Base-by-base conservation (phyloP, 257 asterid species). In the Anisodus acutangulus region DNA sequence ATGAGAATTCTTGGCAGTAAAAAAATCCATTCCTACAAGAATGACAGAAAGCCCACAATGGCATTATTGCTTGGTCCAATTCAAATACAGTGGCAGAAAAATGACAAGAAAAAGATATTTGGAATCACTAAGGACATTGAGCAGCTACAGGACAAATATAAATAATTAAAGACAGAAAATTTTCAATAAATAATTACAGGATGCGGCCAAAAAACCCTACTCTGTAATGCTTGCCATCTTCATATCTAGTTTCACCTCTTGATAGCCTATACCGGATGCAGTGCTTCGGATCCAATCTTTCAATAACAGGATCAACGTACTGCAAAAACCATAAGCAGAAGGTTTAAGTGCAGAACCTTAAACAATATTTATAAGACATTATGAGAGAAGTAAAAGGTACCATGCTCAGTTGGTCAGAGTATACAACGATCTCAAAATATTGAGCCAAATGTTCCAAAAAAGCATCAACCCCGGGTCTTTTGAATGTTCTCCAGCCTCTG, bases 391-490 rank as follows among this genome's bases (percentile, higher is more conserved):
- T 19, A 45, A 76, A 10, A 47, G 58, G 80, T 86, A 96, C 99
- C 97, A 90, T 89, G 85, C 22, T 86, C 83, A 83, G 90, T 86
- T 92, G 94, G 85, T 94, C 98, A 45, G 99, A 89, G 80, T 91
- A 96, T 39, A 94, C 83, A 49, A 96, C 90, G 17, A 96, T 89
- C 90, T 96, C 98, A 86, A 91, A 96, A 85, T 82, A 94, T 76
- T 93, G 98, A 78, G 97, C 93, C 79, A 96, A 87, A 83, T 96
- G 94, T 89, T 96, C 97, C 84, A 96, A 89, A 88, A 96, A 96
- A 84, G 89, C 94, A 59, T 94, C 99, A 81, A 96, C 97, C 60
- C 98, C 99, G n/a, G 99, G 99, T 85, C 99, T 89, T 84, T 96
- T 96, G 88, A 93, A 92, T 66, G 98, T 94, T 88, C 97, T 92